These are phyloP conservation scores for Sesbania bispinosa DNA, from an alignment of 306 rosid genomes.

Conservation along the genomic window DNA sequence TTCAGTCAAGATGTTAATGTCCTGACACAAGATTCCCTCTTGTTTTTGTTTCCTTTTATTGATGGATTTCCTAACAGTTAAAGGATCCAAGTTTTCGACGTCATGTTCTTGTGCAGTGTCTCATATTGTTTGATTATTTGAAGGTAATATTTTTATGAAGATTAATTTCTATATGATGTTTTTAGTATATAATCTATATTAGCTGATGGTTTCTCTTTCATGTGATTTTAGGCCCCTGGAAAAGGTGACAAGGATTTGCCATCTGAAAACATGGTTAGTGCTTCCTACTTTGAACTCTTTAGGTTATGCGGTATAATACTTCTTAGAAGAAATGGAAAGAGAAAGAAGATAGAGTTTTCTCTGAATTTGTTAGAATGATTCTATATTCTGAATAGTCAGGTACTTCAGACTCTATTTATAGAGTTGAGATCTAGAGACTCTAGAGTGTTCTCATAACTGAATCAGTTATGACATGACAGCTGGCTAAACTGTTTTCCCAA, in stretches of 20 bases:
- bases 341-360: too few relatives aligned
- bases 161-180: not conserved
- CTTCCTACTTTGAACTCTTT: slow-evolving; percentile 12
- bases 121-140: slow-evolving; percentile 84
- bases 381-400: too few relatives aligned
- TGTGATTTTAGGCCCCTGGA: slow-evolving; percentile 77
- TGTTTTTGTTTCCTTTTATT: not conserved
- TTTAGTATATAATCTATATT: not conserved
- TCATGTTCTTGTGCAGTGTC: slow-evolving; percentile 93
- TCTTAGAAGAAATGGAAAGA: too few relatives aligned
- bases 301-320: not conserved
- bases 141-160: slow-evolving; percentile 51
- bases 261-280: slow-evolving; percentile 90
- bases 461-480: too few relatives aligned
- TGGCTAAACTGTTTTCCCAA: too few relatives aligned
- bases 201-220: slow-evolving; percentile 28
- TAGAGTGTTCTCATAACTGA: too few relatives aligned
- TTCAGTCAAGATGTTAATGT: slow-evolving; percentile 15
- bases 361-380: too few relatives aligned
- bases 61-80: slow-evolving; percentile 43
- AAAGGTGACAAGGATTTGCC: slow-evolving; percentile 83
- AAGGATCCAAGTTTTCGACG: slow-evolving; percentile 97
- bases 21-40: slow-evolving; percentile 16
- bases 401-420: too few relatives aligned
- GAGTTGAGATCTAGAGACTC: too few relatives aligned